These are phyloP conservation scores for Talaromyces sp. DNA, from an alignment of 2,329 filamentous ascomycete genomes.

Conservation along the genomic window DNA sequence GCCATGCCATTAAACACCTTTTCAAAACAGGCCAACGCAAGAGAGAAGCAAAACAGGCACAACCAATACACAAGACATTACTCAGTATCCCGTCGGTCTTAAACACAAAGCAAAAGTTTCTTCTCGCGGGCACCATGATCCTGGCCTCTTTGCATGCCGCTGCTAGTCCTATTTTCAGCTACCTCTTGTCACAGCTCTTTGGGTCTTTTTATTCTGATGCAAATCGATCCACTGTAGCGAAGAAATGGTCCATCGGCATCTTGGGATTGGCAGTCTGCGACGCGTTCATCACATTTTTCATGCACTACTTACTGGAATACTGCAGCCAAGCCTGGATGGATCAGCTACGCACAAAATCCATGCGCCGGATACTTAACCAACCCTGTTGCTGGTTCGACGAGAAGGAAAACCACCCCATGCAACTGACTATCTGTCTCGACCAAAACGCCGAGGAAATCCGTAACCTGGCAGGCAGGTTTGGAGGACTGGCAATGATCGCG, in stretches of 20 bases:
- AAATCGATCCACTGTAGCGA: constrained; percentile 47
- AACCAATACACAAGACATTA: constrained; percentile 52
- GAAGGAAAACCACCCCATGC: constrained; percentile 57
- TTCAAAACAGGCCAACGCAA: background rate
- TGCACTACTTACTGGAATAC: constrained; percentile 67
- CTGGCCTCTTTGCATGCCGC: constrained; percentile 61
- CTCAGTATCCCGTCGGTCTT: constrained; percentile 67
- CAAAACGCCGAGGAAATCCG: constrained; percentile 82
- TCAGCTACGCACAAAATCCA: constrained; percentile 60
- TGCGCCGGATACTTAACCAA: constrained; percentile 68
- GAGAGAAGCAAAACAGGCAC: background rate
- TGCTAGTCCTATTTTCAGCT: constrained; percentile 70
- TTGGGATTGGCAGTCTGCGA: constrained; percentile 64
- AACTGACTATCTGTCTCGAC: constrained; percentile 68
- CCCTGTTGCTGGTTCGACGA: constrained; percentile 73
- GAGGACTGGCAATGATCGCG: constrained; percentile 64
- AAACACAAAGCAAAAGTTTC: constrained; percentile 43
- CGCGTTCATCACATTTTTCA: constrained; percentile 58
- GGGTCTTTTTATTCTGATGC: constrained; percentile 57
- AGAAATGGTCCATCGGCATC: constrained; percentile 66
- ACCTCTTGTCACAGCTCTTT: constrained; percentile 67
- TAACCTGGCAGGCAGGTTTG: constrained; percentile 73
- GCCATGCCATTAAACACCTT: background rate
- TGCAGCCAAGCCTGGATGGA: constrained; percentile 75
- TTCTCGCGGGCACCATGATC: constrained; percentile 57